Evolutionary conservation across 2,329 filamentous ascomycete genomes (phyloP).

Genomic region (Knufia fluminis): DNA sequence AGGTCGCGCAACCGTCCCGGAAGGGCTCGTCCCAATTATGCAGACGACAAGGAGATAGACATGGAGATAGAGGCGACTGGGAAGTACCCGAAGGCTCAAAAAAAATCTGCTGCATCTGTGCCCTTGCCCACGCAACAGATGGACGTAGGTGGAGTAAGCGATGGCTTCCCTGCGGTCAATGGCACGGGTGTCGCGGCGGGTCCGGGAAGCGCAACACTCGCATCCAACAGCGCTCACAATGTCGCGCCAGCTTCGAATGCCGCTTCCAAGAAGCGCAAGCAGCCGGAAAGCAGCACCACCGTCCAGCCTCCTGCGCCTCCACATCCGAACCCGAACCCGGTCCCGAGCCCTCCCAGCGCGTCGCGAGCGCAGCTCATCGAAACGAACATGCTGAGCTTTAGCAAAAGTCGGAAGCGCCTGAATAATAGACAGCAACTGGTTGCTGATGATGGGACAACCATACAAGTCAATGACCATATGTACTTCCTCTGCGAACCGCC

Average conservation of each 20-base stretch:
- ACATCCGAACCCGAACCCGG: constrained; percentile 25
- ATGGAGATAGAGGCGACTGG: constrained; percentile 64
- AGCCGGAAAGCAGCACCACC: constrained; percentile 40
- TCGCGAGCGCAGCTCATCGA: constrained; percentile 35
- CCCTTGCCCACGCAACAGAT: constrained; percentile 29
- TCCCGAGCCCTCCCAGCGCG: constrained; percentile 25
- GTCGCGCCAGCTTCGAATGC: constrained; percentile 16
- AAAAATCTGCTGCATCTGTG: constrained; percentile 25
- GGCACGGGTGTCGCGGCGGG: neutral
- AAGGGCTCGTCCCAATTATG: constrained; percentile 80
- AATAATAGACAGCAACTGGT: constrained; percentile 64
- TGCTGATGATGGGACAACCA: constrained; percentile 80
- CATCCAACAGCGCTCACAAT: constrained; percentile 27
- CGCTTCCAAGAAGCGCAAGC: constrained; percentile 77
- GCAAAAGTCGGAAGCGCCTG: constrained; percentile 57
- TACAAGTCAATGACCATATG: constrained; percentile 80
- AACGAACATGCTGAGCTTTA: constrained; percentile 84
- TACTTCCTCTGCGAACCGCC: constrained; percentile 97
- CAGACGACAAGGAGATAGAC: constrained; percentile 85
- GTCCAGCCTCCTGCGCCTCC: constrained; percentile 29
- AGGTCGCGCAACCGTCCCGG: constrained; percentile 82
- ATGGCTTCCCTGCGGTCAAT: constrained; percentile 15
- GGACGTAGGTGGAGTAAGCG: constrained; percentile 21
- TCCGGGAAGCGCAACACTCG: neutral
- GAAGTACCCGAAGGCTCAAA: constrained; percentile 23